Base-by-base conservation (phyloP, 306 rosid genomes). In the Sindora glabra region DNA sequence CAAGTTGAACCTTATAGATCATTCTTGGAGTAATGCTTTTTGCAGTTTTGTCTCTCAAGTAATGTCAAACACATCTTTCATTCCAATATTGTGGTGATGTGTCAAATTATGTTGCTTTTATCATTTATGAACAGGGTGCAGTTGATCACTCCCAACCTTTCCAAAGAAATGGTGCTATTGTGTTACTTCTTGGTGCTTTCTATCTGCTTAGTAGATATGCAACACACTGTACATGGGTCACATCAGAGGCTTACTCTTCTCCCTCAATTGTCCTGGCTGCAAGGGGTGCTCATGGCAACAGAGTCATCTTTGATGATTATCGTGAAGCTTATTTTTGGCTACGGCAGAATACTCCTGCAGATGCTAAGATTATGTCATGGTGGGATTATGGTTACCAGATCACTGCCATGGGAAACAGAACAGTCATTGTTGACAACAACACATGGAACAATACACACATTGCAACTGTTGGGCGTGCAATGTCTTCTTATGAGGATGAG, bases 281-380 rank as follows among this genome's bases (percentile, higher is more conserved):
- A 40, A 83, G 99, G 68, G 99, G 99, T 65, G 95, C 97, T 52
- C 87, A 94, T 67, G 99, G 99, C 23, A 81, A 94, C 76, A 81
- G 99, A 77, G 78, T 94, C 69, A 86, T 94, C 44, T 94, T 94
- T 67, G 97, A 94, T 72, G 99, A 94, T 80, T 94, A 94, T 56
- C 97, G 99, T 62, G 99, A 94, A 70, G 99, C 99, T 18, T 94
- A 94, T 87, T 94, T 78, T 81, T 94, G 99, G 99, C 99, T 94
- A 48, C 89, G 91, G 38, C 97, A 94, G 64, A 94, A 94, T 74
- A 94, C 99, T 62, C 95, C 99, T 59, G 68, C 65, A 1, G 99
- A 94, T 77, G 97, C 99, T 57, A 94, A 94, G 77, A 90, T 94
- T 75, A 94, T 94, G 99, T 94, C 99, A 45, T 94, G 99, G 99